Conservation (phyloP, 305 asterid genomes). For the Fraxinus platypoda region DNA sequence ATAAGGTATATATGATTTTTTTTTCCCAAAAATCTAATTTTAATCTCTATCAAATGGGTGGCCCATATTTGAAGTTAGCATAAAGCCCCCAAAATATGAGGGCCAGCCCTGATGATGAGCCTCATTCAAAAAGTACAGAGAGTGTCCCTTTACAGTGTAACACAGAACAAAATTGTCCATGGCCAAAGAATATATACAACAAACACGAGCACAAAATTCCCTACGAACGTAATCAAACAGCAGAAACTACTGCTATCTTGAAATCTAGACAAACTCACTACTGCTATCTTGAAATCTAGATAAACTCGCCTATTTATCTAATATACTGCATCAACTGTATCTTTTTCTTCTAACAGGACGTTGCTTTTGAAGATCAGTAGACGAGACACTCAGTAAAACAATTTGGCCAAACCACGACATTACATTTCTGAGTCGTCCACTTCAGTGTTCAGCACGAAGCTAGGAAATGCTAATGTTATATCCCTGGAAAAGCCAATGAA, state of each 20-base stretch:
- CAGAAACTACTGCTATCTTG: neutral
- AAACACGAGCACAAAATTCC: neutral
- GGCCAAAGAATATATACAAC: neutral
- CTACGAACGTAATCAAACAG: neutral
- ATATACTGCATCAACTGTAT: neutral
- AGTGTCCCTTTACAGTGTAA: neutral
- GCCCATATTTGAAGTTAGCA: too few species aligned
- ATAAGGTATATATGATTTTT: too few species aligned
- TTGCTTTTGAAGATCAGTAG: neutral
- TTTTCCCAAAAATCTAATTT: too few species aligned
- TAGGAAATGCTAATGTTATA: constrained; percentile 62
- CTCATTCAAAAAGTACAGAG: neutral
- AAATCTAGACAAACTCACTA: neutral
- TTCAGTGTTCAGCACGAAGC: constrained; percentile 46
- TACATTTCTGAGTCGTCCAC: constrained; percentile 44
- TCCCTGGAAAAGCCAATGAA: constrained; percentile 44
- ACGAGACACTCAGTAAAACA: neutral
- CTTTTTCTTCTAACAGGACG: neutral
- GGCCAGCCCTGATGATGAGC: neutral
- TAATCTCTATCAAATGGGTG: too few species aligned
- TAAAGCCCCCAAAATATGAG: too few species aligned
- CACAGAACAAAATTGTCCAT: neutral
- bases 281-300: neutral
- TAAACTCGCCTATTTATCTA: neutral
- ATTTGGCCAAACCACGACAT: constrained; percentile 5